Conservation (phyloP, 768 basidiomycete species). For the Austroboletus festivus region DNA sequence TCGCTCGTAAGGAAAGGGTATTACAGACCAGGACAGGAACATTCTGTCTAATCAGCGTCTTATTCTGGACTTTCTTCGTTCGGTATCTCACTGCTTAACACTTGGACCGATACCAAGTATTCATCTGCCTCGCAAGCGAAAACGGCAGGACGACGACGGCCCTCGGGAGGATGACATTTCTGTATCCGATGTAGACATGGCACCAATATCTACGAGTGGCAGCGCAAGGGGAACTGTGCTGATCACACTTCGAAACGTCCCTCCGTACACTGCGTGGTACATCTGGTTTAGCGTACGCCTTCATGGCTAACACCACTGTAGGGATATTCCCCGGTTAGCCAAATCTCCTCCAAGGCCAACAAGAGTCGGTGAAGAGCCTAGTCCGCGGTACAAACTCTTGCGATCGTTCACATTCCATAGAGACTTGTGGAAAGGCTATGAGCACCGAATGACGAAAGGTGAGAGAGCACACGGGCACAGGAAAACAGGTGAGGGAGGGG, state of each 20-base stretch:
- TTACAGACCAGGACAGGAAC: constrained; percentile 91
- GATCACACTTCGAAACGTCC: constrained; percentile 80
- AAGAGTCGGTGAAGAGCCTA: constrained; percentile 41
- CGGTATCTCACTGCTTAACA: constrained; percentile 58
- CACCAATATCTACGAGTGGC: not conserved
- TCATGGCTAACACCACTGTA: constrained; percentile 26
- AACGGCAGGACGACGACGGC: constrained; percentile 41
- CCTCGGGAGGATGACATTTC: constrained; percentile 32
- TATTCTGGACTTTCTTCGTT: constrained; percentile 77
- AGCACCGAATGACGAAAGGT: constrained; percentile 93
- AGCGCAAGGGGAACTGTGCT: constrained; percentile 67
- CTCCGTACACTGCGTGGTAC: constrained; percentile 87
- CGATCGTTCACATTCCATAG: constrained; percentile 81
- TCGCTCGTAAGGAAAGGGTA: constrained; percentile 65
- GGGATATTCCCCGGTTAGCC: constrained; percentile 76
- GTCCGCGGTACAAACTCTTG: constrained; percentile 65
- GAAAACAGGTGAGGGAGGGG: constrained; percentile 69
- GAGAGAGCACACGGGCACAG: constrained; percentile 63
- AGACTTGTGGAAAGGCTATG: constrained; percentile 75
- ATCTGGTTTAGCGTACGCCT: constrained; percentile 18
- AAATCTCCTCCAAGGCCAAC: constrained; percentile 57
- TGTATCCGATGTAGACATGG: constrained; percentile 14
- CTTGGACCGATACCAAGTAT: constrained; percentile 52
- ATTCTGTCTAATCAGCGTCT: constrained; percentile 86
- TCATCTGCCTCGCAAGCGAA: constrained; percentile 41